These are phyloP conservation scores for Nothophoma quercina DNA, from an alignment of 2,329 filamentous ascomycete species.

Conservation along the genomic window DNA sequence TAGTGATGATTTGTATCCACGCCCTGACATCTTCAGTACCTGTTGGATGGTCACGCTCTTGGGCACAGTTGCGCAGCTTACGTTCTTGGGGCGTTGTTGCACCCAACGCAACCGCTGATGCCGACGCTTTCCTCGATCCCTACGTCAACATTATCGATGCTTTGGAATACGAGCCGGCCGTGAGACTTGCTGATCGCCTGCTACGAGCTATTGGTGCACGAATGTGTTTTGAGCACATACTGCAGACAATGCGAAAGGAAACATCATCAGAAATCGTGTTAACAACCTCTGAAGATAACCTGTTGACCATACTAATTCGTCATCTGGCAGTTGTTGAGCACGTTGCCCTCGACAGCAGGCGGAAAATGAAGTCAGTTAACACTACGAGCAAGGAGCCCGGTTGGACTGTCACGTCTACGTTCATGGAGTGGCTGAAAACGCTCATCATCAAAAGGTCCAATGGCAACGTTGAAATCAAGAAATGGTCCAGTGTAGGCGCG, in stretches of 20 bases:
- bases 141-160: constrained; percentile 50
- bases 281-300: background rate
- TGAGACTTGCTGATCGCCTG: constrained; percentile 59
- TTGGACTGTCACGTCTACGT: constrained; percentile 46
- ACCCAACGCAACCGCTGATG: constrained; percentile 26
- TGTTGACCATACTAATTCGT: constrained; percentile 31
- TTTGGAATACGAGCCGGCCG: constrained; percentile 60
- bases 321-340: constrained; percentile 38
- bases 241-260: constrained; percentile 37
- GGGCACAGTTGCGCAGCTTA: constrained; percentile 48
- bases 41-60: constrained; percentile 39
- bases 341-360: constrained; percentile 30
- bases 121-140: constrained; percentile 38
- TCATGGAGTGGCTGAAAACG: constrained; percentile 75
- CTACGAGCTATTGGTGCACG: constrained; percentile 59
- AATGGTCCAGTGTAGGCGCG: constrained; percentile 76
- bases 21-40: constrained; percentile 48
- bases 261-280: background rate
- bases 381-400: constrained; percentile 38
- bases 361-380: constrained; percentile 24
- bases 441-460: constrained; percentile 84
- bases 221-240: constrained; percentile 58
- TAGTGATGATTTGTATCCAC: constrained; percentile 52
- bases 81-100: constrained; percentile 48
- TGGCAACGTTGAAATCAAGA: constrained; percentile 72